phyloP scores from a whole-genome alignment of 1,284 basidiomycete genomes.

The Vanrija humicola region DNA sequence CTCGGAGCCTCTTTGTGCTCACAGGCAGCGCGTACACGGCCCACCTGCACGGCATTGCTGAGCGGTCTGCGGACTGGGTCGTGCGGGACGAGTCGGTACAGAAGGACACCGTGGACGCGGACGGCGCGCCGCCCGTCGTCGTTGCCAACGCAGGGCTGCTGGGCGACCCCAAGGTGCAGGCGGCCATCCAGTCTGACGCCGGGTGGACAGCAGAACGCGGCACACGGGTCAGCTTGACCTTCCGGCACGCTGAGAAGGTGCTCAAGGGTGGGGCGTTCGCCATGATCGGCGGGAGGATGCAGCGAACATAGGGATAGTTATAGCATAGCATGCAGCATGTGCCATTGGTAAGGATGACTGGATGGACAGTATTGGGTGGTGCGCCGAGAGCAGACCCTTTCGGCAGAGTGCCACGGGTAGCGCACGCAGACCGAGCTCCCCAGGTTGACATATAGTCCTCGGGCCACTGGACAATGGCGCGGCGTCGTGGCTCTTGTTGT shows the following conservation, averaged over 20 bases:
- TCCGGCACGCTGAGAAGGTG: slow-evolving; percentile 72
- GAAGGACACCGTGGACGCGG: background rate
- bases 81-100: slow-evolving; percentile 3
- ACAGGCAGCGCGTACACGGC: slow-evolving; percentile 62
- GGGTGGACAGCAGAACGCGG: slow-evolving; percentile 54
- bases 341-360: no score
- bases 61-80: slow-evolving; percentile 53
- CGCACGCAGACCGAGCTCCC: no score
- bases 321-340: no score
- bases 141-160: slow-evolving; percentile 60
- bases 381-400: no score
- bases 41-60: slow-evolving; percentile 71
- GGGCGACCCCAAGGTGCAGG: slow-evolving; percentile 48
- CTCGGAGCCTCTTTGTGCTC: slow-evolving; percentile 76
- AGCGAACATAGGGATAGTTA: slow-evolving; percentile 4
- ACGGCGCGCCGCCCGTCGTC: slow-evolving; percentile 29
- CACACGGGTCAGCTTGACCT: slow-evolving; percentile 77
- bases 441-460: no score
- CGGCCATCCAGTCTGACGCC: slow-evolving; percentile 53
- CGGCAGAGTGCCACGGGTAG: no score
- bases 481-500: no score
- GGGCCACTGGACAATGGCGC: no score
- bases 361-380: no score
- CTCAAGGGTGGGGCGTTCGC: slow-evolving; percentile 41
- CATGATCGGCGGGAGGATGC: slow-evolving; percentile 5